Percentiles rank a stretch among this genome's conserved stretches.
Evolutionary conservation across 495 filamentous ascomycete genomes (phyloP).

Genomic region (Aspergillus indologenus): DNA sequence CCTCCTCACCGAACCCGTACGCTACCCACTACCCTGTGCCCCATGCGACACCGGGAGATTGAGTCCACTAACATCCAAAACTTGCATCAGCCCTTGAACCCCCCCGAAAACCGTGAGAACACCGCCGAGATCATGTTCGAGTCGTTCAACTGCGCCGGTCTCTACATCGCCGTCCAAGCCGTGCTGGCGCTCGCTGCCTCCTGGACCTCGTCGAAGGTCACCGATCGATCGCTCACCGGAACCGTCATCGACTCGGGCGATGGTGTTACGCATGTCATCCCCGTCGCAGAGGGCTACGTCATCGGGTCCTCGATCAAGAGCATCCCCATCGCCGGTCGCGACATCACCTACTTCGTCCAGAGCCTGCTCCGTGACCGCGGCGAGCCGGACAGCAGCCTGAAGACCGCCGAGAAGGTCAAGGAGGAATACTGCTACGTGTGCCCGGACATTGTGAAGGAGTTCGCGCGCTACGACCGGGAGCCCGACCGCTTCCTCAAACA

Average conservation of each 20-base stretch:
- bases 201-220: conserved; percentile 97
- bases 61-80: conserved; percentile 15
- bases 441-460: conserved; percentile 98
- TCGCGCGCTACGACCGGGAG: conserved; percentile 86
- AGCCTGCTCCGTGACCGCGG: conserved; percentile 92
- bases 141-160: conserved; percentile 97
- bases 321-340: conserved; percentile 93
- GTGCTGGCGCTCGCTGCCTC: conserved; percentile 94
- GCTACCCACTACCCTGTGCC: conserved; percentile 15
- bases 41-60: neutral
- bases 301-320: conserved; percentile 99
- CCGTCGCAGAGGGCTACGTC: conserved; percentile 97
- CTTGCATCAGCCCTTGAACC: conserved; percentile 76
- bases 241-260: conserved; percentile 98
- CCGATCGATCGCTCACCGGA: conserved; percentile 93
- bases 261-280: conserved; percentile 98
- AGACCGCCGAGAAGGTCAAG: conserved; percentile 96
- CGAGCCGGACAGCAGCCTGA: conserved; percentile 92
- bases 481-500: conserved; percentile 88
- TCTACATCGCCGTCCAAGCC: conserved; percentile 98
- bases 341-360: conserved; percentile 98
- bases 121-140: conserved; percentile 99
- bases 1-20: conserved; percentile 92
- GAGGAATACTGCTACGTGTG: conserved; percentile 98
- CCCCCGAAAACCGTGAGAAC: conserved; percentile 97